Percentiles rank a stretch among this genome's conserved stretches.
Evolutionary conservation across 768 basidiomycete species (phyloP).

Genomic region (Boletus edulis): DNA sequence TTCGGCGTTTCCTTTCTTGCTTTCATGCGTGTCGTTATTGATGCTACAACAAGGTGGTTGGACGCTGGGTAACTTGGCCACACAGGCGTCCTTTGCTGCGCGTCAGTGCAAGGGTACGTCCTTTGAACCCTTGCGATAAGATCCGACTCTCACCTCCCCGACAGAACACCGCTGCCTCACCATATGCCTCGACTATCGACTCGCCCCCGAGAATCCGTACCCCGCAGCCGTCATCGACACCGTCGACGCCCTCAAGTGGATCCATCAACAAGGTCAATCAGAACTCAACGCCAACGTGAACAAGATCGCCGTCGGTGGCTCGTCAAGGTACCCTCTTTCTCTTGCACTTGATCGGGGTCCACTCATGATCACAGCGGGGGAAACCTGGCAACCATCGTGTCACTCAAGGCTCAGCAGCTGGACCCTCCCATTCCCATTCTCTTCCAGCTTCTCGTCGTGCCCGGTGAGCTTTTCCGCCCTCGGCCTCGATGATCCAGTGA

Average conservation of each 20-base stretch:
- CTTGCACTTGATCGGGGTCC: too few relatives aligned
- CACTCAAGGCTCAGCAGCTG: slow-evolving; percentile 56
- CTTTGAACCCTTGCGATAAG: too few relatives aligned
- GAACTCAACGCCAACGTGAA: slow-evolving; percentile 47
- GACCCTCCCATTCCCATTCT: slow-evolving; percentile 51
- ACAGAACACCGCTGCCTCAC: slow-evolving; percentile 61
- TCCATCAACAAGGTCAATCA: slow-evolving; percentile 43
- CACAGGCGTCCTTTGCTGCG: slow-evolving; percentile 54
- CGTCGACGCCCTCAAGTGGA: slow-evolving; percentile 64
- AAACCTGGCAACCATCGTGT: slow-evolving; percentile 63
- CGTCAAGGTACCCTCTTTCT: slow-evolving; percentile 27
- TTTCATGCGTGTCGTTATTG: too few relatives aligned
- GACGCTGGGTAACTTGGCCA: slow-evolving; percentile 63
- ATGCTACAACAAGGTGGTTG: slow-evolving; percentile 52
- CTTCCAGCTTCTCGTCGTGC: slow-evolving; percentile 70
- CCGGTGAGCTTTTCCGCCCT: slow-evolving; percentile 27
- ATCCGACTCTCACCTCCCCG: not conserved
- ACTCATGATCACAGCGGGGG: slow-evolving; percentile 48
- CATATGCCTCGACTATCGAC: slow-evolving; percentile 66
- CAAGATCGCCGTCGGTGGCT: slow-evolving; percentile 68
- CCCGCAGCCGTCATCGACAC: slow-evolving; percentile 73
- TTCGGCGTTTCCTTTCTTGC: slow-evolving; percentile 18
- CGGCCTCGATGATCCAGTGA: not conserved
- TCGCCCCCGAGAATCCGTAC: slow-evolving; percentile 69
- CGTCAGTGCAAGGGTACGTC: slow-evolving; percentile 24